These are phyloP conservation scores for Perkinsus chesapeaki DNA, from an alignment of 169 alveolate genomes.

Conservation along the genomic window DNA sequence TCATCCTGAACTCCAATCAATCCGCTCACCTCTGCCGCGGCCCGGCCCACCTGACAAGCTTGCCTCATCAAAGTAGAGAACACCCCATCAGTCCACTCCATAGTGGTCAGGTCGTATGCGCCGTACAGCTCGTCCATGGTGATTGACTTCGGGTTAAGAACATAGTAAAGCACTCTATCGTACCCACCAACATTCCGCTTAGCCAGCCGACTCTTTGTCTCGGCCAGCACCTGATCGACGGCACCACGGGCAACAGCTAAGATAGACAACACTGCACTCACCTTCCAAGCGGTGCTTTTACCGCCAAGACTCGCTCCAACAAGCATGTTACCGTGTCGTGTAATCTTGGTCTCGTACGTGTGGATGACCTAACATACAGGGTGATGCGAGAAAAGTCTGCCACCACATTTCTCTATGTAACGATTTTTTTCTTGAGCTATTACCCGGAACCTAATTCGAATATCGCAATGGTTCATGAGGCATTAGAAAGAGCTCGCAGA, in stretches of 20 bases:
- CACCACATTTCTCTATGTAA: neutral
- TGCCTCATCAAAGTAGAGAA: slow-evolving; percentile 73
- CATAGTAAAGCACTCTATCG: slow-evolving; percentile 48
- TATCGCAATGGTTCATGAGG: too few species aligned
- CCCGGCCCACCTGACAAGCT: slow-evolving; percentile 40
- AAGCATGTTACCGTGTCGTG: slow-evolving; percentile 94
- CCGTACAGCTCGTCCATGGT: slow-evolving; percentile 80
- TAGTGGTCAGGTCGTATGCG: slow-evolving; percentile 64
- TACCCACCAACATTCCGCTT: slow-evolving; percentile 30
- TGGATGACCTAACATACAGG: slow-evolving; percentile 56
- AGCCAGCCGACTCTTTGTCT: slow-evolving; percentile 37
- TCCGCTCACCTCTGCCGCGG: neutral
- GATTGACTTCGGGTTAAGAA: slow-evolving; percentile 83
- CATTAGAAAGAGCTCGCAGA: too few species aligned
- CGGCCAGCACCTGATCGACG: slow-evolving; percentile 33
- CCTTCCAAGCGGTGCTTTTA: slow-evolving; percentile 69
- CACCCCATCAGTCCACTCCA: slow-evolving; percentile 89
- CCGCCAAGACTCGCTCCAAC: slow-evolving; percentile 97
- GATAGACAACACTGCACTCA: slow-evolving; percentile 44
- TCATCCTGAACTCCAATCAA: slow-evolving; percentile 42
- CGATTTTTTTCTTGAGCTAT: slow-evolving; percentile 35
- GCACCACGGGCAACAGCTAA: slow-evolving; percentile 51
- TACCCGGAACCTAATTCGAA: too few species aligned
- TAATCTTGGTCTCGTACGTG: slow-evolving; percentile 79
- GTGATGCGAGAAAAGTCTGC: slow-evolving; percentile 44